Conservation (phyloP, 306 rosid species). For the Fagus sylvatica region DNA sequence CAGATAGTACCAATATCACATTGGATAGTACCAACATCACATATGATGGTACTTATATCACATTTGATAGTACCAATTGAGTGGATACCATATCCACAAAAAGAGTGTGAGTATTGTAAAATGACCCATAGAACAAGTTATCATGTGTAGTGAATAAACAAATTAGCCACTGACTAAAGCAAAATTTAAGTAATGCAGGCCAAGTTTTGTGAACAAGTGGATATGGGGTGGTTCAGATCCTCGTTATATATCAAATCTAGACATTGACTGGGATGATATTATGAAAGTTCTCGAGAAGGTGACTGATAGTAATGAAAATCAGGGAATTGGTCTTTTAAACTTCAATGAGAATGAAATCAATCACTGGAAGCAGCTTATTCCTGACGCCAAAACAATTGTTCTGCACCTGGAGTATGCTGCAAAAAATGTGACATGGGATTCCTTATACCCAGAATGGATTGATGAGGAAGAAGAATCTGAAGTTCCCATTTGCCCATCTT, state of each 20-base stretch:
- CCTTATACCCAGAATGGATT: slow-evolving; percentile 93
- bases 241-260: slow-evolving; percentile 50
- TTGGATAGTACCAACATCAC: no score
- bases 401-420: slow-evolving; percentile 59
- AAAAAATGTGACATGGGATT: slow-evolving; percentile 71
- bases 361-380: slow-evolving; percentile 61
- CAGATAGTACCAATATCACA: no score
- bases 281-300: slow-evolving; percentile 42
- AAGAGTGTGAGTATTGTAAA: no score
- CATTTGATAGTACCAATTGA: no score
- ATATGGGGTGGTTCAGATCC: slow-evolving; percentile 83
- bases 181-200: slow-evolving; percentile 11
- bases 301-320: slow-evolving; percentile 41
- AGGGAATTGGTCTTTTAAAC: slow-evolving; percentile 75
- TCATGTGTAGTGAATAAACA: no score
- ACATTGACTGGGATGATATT: slow-evolving; percentile 59
- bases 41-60: no score
- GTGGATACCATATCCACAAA: no score
- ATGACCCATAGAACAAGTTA: no score
- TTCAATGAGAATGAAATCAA: slow-evolving; percentile 60
- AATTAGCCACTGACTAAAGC: background rate
- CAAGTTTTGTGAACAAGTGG: slow-evolving; percentile 62
- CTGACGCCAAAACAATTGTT: slow-evolving; percentile 51
- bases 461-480: slow-evolving; percentile 89
- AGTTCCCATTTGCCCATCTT: slow-evolving; percentile 77